Evolutionary conservation across 2,329 filamentous ascomycete genomes (phyloP).

Genomic region (Colletotrichum tanaceti): DNA sequence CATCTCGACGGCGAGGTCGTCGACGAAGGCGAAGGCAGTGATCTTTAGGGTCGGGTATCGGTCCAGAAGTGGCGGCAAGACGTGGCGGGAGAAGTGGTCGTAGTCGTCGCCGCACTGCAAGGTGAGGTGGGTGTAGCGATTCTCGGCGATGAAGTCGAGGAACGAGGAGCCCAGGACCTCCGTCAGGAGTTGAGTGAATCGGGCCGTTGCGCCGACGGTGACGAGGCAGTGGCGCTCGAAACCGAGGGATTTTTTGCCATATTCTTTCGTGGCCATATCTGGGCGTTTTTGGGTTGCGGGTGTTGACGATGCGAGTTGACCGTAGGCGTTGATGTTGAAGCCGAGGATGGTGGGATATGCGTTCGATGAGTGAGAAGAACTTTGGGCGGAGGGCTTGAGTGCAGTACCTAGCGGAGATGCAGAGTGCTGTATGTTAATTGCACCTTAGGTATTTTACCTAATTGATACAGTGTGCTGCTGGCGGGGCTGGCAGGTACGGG

Average conservation of each 20-base stretch:
- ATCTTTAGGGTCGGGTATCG: conserved; percentile 60
- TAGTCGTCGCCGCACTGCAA: conserved; percentile 85
- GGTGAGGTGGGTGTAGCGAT: conserved; percentile 76
- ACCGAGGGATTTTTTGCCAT: too few species aligned
- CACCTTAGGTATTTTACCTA: too few species aligned
- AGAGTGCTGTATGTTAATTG: conserved; percentile 8
- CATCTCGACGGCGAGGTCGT: conserved; percentile 72
- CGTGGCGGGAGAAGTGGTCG: conserved; percentile 59
- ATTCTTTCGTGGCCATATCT: conserved; percentile 4
- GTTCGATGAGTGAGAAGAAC: not conserved
- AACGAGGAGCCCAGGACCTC: conserved; percentile 73
- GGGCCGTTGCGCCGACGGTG: conserved; percentile 91
- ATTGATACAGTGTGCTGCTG: conserved; percentile 8
- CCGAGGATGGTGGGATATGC: not conserved
- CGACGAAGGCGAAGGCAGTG: conserved; percentile 74
- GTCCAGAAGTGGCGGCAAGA: conserved; percentile 42
- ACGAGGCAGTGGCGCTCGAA: conserved; percentile 73
- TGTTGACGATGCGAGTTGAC: not conserved
- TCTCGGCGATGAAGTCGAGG: conserved; percentile 66
- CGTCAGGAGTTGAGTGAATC: conserved; percentile 78
- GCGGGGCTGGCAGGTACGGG: not conserved
- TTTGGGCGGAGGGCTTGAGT: not conserved
- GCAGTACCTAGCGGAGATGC: conserved; percentile 7
- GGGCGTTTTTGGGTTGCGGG: not conserved
- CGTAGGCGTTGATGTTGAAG: not conserved